Conservation (phyloP, 805 yeast species). For the Yarrowia sp. region DNA sequence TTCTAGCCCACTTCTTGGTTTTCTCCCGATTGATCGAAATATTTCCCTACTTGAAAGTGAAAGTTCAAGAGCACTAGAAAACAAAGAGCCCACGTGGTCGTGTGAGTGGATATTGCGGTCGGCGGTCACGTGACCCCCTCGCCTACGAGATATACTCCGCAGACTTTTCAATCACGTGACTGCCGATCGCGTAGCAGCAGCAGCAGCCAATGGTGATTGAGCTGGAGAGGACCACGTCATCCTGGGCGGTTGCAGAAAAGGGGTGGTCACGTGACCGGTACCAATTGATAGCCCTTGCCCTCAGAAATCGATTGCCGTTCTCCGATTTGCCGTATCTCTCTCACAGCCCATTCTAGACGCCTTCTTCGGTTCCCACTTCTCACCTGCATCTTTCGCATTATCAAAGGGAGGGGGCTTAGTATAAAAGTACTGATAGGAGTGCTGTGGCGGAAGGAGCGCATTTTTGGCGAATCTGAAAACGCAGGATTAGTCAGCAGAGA, state of each 20-base stretch:
- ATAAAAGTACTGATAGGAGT: background rate
- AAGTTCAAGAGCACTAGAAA: background rate
- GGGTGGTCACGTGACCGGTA: background rate
- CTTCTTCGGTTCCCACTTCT: background rate
- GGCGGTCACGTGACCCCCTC: background rate
- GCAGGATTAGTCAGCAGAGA: background rate
- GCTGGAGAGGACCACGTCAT: too few relatives aligned
- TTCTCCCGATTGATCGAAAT: too few relatives aligned
- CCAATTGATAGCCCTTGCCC: background rate
- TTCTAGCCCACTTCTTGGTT: too few relatives aligned
- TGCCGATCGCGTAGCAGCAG: background rate
- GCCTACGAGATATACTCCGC: too few relatives aligned
- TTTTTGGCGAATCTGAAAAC: background rate
- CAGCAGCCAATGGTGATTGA: background rate
- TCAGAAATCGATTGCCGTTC: background rate
- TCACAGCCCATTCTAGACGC: background rate
- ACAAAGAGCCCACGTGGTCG: conserved; percentile 15
- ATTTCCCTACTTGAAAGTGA: background rate
- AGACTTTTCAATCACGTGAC: too few relatives aligned
- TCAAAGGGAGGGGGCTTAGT: conserved; percentile 1
- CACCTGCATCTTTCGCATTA: conserved; percentile 25
- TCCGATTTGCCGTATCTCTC: background rate
- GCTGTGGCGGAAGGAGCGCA: background rate
- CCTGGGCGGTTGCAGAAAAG: too few relatives aligned
- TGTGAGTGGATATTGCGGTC: background rate